These are phyloP conservation scores for Miscanthus sacchariflorus DNA, from an alignment of 202 grass and related monocot genomes.

Conservation along the genomic window DNA sequence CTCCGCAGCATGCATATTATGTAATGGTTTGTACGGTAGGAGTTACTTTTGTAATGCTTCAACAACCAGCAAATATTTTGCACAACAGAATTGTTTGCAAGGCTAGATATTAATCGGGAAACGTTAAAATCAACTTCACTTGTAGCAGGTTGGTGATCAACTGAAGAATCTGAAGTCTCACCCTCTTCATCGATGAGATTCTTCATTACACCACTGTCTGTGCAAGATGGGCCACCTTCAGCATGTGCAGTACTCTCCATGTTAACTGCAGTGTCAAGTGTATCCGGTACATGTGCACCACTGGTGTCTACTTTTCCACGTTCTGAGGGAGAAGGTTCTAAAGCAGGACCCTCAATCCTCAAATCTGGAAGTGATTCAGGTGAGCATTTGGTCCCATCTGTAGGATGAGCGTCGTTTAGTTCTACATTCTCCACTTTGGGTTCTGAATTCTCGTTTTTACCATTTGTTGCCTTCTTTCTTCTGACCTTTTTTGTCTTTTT, in stretches of 20 bases:
- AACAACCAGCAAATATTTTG: constrained; percentile 97
- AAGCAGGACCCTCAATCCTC: constrained; percentile 25
- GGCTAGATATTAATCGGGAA: constrained; percentile 68
- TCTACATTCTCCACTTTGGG: constrained; percentile 47
- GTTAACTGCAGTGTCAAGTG: constrained; percentile 49
- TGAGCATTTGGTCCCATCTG: constrained; percentile 41
- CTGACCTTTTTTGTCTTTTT: constrained; percentile 84
- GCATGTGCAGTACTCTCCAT: constrained; percentile 32
- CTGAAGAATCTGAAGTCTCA: constrained; percentile 74
- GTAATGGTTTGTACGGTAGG: constrained; percentile 89
- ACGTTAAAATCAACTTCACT: constrained; percentile 96
- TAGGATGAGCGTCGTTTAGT: constrained; percentile 41
- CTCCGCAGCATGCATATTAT: constrained; percentile 92
- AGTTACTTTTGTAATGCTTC: constrained; percentile 91
- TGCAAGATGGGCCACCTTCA: constrained; percentile 50
- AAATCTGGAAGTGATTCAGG: constrained; percentile 56
- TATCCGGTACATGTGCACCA: constrained; percentile 42
- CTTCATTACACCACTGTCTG: constrained; percentile 46
- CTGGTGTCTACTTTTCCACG: constrained; percentile 41
- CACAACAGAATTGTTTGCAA: constrained; percentile 85
- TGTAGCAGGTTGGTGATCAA: constrained; percentile 70
- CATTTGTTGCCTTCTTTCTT: constrained; percentile 69
- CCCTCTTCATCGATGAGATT: constrained; percentile 56
- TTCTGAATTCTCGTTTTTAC: constrained; percentile 41
- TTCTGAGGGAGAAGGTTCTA: constrained; percentile 43